Percentiles rank a stretch among this genome's conserved stretches.
These are phyloP conservation scores for Paracoccidioides brasiliensis DNA, from an alignment of 2,329 filamentous ascomycete genomes.

Conservation along the genomic window DNA sequence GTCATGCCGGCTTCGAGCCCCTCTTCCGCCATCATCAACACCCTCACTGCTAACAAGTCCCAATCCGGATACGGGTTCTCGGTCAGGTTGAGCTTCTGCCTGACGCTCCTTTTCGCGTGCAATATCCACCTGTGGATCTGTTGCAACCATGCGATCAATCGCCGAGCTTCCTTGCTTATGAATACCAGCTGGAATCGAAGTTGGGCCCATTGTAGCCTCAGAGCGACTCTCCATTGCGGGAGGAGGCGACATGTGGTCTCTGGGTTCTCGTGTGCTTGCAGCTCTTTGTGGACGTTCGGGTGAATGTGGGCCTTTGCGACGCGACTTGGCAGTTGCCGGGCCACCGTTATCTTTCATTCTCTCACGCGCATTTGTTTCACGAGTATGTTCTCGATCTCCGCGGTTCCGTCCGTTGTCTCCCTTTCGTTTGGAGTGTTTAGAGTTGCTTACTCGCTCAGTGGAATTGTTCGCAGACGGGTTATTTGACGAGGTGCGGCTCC, in stretches of 20 bases:
- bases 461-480: slow-evolving; percentile 25
- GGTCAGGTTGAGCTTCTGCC: slow-evolving; percentile 41
- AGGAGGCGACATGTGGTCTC: slow-evolving; percentile 23
- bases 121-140: slow-evolving; percentile 60
- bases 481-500: slow-evolving; percentile 24
- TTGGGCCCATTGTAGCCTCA: slow-evolving; percentile 37
- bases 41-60: slow-evolving; percentile 39
- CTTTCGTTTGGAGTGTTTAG: slow-evolving; percentile 28
- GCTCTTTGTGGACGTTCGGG: slow-evolving; percentile 35
- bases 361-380: slow-evolving; percentile 30
- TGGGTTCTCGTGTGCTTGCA: slow-evolving; percentile 29
- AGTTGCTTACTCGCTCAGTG: slow-evolving; percentile 26
- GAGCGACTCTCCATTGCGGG: slow-evolving; percentile 21
- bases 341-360: slow-evolving; percentile 28
- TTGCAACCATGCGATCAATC: slow-evolving; percentile 62
- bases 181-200: slow-evolving; percentile 46
- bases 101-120: slow-evolving; percentile 58
- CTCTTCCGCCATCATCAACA: slow-evolving; percentile 31
- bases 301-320: slow-evolving; percentile 35
- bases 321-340: slow-evolving; percentile 28
- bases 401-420: slow-evolving; percentile 24
- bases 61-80: slow-evolving; percentile 36
- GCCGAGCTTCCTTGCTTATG: slow-evolving; percentile 67
- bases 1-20: slow-evolving; percentile 40
- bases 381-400: slow-evolving; percentile 22